Evolutionary conservation across 257 asterid genomes (phyloP).

Genomic region (Solanum dulcamara): DNA sequence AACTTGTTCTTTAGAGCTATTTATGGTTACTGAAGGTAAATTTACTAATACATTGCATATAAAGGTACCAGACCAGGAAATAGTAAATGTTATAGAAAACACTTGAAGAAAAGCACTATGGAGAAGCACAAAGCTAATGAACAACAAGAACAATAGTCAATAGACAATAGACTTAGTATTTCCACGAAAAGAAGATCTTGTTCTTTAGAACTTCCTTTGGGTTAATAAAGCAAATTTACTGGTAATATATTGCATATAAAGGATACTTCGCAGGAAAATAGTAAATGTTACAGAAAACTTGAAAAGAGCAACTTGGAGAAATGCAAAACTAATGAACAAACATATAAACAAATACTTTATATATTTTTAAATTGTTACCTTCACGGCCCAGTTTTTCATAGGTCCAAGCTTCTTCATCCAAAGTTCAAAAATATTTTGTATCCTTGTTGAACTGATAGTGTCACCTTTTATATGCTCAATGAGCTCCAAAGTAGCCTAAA

Average conservation of each 20-base stretch:
- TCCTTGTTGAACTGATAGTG: conserved; percentile 13
- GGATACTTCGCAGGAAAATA: neutral
- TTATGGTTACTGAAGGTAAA: neutral
- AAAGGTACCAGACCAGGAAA: neutral
- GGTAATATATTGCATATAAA: neutral
- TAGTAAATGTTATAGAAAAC: neutral
- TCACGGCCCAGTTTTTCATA: conserved; percentile 18
- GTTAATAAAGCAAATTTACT: neutral
- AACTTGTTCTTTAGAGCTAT: neutral
- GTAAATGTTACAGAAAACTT: neutral
- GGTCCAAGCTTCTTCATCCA: conserved; percentile 61
- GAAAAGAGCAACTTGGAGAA: neutral
- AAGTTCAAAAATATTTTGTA: conserved; percentile 40
- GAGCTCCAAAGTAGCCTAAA: conserved; percentile 69
- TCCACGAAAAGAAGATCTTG: neutral
- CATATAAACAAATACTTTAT: neutral
- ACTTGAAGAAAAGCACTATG: neutral
- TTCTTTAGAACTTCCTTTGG: neutral
- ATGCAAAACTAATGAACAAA: neutral
- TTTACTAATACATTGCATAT: neutral
- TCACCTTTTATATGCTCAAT: conserved; percentile 36
- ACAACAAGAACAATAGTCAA: neutral
- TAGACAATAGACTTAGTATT: neutral
- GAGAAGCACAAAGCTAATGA: neutral
- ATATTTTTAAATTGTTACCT: conserved; percentile 24